Base-by-base conservation (phyloP, 2,329 filamentous ascomycete genomes). In the Zasmidium cellare region DNA sequence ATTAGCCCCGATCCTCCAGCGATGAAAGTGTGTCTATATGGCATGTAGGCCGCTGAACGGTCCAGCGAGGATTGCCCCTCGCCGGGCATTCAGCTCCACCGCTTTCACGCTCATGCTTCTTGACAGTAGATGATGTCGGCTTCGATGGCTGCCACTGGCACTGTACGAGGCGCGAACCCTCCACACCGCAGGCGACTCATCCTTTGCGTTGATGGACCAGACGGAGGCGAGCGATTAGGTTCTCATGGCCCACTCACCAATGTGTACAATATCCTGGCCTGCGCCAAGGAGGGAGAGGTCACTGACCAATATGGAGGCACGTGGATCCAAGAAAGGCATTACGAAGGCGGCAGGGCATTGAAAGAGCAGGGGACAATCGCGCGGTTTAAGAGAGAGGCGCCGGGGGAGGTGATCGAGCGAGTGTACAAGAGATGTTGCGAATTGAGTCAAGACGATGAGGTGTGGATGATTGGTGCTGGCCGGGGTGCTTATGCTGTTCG, bases 401-500 rank as follows among this genome's bases (percentile, higher is more conserved):
- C 9, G 19, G 45, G 45, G 25, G 57, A 59, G 5, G 59, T 55
- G 9, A 41, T 41, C 35, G 7, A 9, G 7, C 3, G 16, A 14
- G 16, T 41, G 7, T 65, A 63, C 54, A 54, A 62, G 20, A 46
- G 46, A 18, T 65, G 63, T 51, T 62, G 56, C 46, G 41, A 46
- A 14, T 53, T 65, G 7, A 24, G 52, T 28, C 22, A 49, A 18
- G 25, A 67, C 54, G 72, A 76, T 55, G 74, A 78, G 55, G 55
- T 77, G 2, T 78, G 73, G 68, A 55, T 78, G 3, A 76, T 72
- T 46, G 75, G 75, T 12, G 74, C 73, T 56, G 74, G 74, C 31
- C 69, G 74, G 38, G 75, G 75, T 18, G 74, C 74, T 1, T 77
- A 69, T 64, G 69, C 75, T 3, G 71, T 74, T 2, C 68, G 75